Base-by-base conservation (phyloP, 306 rosid genomes). In the Echinosophora koreensis region DNA sequence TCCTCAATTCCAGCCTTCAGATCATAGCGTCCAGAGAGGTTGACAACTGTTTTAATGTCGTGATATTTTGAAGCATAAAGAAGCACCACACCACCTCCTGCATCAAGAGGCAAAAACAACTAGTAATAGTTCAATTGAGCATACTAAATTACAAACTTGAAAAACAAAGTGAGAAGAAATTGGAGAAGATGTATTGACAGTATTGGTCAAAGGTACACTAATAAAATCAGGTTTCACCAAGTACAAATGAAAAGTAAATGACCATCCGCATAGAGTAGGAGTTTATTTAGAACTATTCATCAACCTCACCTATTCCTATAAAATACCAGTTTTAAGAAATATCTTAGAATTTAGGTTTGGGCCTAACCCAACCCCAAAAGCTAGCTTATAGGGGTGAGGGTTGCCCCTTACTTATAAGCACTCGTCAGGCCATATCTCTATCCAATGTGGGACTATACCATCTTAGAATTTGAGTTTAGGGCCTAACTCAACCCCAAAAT, bases 51-150 rank as follows among this genome's bases (percentile, higher is more conserved):
- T 55, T 46, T 42, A 35, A 93, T 46, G 78, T 87, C 95, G 59
- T 83, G 88, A 81, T 91, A 90, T 75, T 73, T 89, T 13, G 95
- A 88, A 66, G 95, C 88, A 84, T 91, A 93, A 30, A 91, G 90
- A 32, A 93, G 92, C 79, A 89, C 98, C 80, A 84, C 94, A 6
- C 80, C 76, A 34, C 95, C 97, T 73, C 98, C 98, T 93, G 87
- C 78, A 81, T 32, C 71, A 62, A 62, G 69, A 68, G 3, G 44
- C 52, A 14, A 37, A 13, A 38, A 70, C 37, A 61, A 11, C 17
- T 37, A 30, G 32, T 52, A 61, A 38, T 42, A 63, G 69, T 72
- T 61, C 60, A 42, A 52, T 57, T 83, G 14, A 71, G 73, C 37
- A 41, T 50, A 56, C 51, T 30, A 14, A 49, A 3, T 37, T 38